Evolutionary conservation across 768 basidiomycete genomes (phyloP).

Genomic region (Kwoniella dejecticola): DNA sequence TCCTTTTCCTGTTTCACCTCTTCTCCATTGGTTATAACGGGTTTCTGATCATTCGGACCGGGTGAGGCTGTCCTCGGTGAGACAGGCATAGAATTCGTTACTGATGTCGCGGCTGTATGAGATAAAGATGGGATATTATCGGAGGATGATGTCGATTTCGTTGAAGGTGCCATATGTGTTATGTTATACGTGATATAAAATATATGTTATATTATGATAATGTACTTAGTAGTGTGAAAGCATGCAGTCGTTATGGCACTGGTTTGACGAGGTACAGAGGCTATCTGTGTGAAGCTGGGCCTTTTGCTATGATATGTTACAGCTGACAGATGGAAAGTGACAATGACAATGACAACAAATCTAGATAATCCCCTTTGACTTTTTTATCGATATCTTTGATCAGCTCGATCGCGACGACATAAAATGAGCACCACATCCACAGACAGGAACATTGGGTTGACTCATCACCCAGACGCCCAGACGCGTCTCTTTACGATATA

Average conservation of each 20-base stretch:
- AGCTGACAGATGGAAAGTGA: too few species aligned
- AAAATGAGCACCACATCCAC: background rate
- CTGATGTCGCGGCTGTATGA: conserved; percentile 30
- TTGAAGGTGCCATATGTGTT: conserved; percentile 5
- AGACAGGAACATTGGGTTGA: background rate
- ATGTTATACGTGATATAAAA: background rate
- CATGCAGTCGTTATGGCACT: too few species aligned
- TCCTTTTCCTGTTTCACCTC: background rate
- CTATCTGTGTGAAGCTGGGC: too few species aligned
- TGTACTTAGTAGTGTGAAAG: too few species aligned
- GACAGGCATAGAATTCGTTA: conserved; percentile 31
- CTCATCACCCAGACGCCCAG: conserved; percentile 3
- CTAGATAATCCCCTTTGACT: too few species aligned
- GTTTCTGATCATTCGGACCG: conserved; percentile 6
- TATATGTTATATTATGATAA: too few species aligned
- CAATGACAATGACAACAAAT: too few species aligned
- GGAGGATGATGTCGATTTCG: conserved; percentile 6
- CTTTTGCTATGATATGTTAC: too few species aligned
- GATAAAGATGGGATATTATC: conserved; percentile 17
- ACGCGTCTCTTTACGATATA: background rate
- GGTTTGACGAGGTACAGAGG: too few species aligned
- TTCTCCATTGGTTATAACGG: conserved; percentile 4
- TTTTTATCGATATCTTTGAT: background rate
- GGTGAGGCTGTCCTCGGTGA: conserved; percentile 20
- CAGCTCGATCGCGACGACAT: conserved; percentile 12